Percentiles rank a stretch among this genome's conserved stretches.
Conservation (phyloP, 148 eudicot genomes). For the Rhododendron henanense region DNA sequence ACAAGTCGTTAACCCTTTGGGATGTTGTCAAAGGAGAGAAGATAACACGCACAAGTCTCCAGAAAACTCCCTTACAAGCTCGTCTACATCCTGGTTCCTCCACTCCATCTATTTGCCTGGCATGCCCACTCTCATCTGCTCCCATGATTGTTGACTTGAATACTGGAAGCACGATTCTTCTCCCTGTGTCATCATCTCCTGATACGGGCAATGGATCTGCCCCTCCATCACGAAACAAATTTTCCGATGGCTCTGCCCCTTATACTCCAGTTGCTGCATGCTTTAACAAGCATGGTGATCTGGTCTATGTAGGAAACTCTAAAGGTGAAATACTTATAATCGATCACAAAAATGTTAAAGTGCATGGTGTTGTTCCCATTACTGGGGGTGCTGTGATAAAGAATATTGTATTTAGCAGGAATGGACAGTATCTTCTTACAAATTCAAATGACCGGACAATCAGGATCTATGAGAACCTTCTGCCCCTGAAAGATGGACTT, state of each 20-base stretch:
- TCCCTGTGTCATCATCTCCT: constrained; percentile 71
- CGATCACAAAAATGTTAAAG: constrained; percentile 45
- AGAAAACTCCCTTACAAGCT: constrained; percentile 77
- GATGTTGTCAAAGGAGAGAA: constrained; percentile 83
- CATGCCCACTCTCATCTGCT: constrained; percentile 82
- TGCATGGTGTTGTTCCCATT: constrained; percentile 58
- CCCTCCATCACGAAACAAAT: constrained; percentile 65
- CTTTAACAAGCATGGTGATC: constrained; percentile 84
- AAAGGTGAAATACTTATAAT: constrained; percentile 90
- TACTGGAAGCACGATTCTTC: constrained; percentile 41
- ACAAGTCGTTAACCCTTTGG: constrained; percentile 87
- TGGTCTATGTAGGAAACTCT: constrained; percentile 89
- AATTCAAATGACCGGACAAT: constrained; percentile 92
- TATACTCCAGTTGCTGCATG: constrained; percentile 83
- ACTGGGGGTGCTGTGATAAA: constrained; percentile 73
- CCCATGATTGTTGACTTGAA: constrained; percentile 76
- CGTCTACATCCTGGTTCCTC: constrained; percentile 81
- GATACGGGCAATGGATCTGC: constrained; percentile 40
- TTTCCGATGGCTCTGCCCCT: constrained; percentile 70
- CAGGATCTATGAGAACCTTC: constrained; percentile 85
- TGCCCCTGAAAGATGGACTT: constrained; percentile 54
- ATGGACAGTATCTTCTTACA: constrained; percentile 81
- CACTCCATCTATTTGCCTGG: constrained; percentile 70
- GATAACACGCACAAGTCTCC: constrained; percentile 51
- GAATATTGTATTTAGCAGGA: constrained; percentile 70